Base-by-base conservation (phyloP, 805 yeast species). In the Hanseniaspora thailandica region DNA sequence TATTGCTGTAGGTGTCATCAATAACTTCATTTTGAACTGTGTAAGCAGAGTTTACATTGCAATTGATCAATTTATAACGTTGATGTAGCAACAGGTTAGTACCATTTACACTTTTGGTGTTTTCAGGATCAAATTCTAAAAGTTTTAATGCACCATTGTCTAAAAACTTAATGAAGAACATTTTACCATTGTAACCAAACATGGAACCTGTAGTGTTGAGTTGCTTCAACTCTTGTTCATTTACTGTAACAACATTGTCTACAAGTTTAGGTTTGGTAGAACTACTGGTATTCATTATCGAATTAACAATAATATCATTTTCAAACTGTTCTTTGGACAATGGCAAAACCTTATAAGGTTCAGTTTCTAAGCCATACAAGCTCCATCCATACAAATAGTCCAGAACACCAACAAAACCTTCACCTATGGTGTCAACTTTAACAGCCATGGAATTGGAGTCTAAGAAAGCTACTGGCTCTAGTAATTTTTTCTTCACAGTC, bases 361-460 rank as follows among this genome's bases (percentile, higher is more conserved):
- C 96, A 2, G 94, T 90, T 65, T 88, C 95, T 68, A 88, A 89
- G 1, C 97, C 97, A 28, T 82, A 80, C 54, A 93, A 72, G 71
- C 88, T 80, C 4, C 86, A 72, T 4, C 69, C 71, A 60, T 85
- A 84, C 66, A 80, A 72, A 0, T 86, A 71, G 66, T 93, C 98
- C 19, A 95, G 95, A 20, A 88, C 67, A 1, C 88, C 61, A n/a
- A 90, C 64, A 60, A 90, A 69, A 64, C 89, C 86, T 43, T 50
- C 54, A 38, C 94, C 89, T 63, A 87, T 79, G 59, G 85, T 83
- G 66, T 80, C 73, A 0, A 86, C 71, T 66, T 93, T 98, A 19
- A 95, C 95, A 17, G 88, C 67, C 1, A 88, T 61, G 0, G 88
- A 78, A 1, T 88, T 78, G n/a, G 88, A 77, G 64, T 93, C 97